Conservation (phyloP, 345 rosid genomes). For the Brassica nigra region DNA sequence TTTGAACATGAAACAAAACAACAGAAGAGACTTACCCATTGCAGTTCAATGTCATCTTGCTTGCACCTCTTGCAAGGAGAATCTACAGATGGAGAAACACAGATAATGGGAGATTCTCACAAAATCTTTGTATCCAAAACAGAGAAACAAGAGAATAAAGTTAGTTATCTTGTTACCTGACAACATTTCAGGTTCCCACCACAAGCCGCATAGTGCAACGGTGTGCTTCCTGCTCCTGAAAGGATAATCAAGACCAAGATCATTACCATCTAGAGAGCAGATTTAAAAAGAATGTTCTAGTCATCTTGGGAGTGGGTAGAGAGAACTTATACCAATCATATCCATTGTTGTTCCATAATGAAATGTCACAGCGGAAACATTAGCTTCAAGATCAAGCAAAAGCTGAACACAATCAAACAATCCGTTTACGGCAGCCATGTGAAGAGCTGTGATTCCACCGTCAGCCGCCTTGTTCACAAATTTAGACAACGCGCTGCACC, state of each 20-base stretch:
- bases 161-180: constrained; percentile 59
- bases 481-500: constrained; percentile 78
- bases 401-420: constrained; percentile 96
- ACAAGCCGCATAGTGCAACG: constrained; percentile 96
- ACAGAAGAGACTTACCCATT: constrained; percentile 60
- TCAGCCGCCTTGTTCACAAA: constrained; percentile 97
- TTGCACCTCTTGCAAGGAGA: constrained; percentile 86
- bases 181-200: constrained; percentile 96
- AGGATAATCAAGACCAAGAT: constrained; percentile 11
- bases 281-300: background rate
- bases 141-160: background rate
- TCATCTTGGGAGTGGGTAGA: background rate
- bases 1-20: background rate
- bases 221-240: constrained; percentile 96
- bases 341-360: constrained; percentile 99
- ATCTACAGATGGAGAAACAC: constrained; percentile 49
- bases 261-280: background rate
- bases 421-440: constrained; percentile 95
- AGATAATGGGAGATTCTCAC: background rate
- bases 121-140: background rate
- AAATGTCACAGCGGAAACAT: constrained; percentile 78
- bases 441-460: constrained; percentile 97
- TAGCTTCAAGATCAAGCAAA: constrained; percentile 85
- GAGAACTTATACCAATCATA: constrained; percentile 68
- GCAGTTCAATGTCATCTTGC: constrained; percentile 77